Evolutionary conservation across 371 early-diverging fungal genomes (phyloP).

Genomic region (Fennellomyces sp.): DNA sequence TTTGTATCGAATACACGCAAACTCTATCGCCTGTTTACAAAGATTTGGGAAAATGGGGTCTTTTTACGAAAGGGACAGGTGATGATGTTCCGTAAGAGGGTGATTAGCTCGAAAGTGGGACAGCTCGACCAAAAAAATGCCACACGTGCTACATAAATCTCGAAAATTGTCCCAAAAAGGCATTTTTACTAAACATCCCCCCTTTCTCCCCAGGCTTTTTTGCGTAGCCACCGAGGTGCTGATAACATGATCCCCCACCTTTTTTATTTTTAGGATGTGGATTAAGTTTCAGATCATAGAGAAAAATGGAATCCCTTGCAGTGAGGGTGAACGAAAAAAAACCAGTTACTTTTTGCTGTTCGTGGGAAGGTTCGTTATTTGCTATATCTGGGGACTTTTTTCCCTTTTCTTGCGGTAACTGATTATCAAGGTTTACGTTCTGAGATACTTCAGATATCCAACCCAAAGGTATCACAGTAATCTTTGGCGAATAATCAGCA

Average conservation of each 20-base stretch:
- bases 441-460: background rate
- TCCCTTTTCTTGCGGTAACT: background rate
- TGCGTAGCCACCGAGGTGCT: no score
- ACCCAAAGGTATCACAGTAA: background rate
- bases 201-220: background rate
- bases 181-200: no score
- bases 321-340: background rate
- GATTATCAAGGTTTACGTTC: background rate
- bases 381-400: background rate
- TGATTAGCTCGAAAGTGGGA: no score
- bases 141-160: background rate
- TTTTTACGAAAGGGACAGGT: background rate
- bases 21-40: conserved; percentile 7
- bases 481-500: background rate
- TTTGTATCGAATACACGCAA: background rate
- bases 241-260: no score
- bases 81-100: background rate
- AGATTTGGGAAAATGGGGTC: no score
- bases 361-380: background rate
- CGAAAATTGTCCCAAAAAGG: background rate
- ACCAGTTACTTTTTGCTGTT: background rate
- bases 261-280: no score
- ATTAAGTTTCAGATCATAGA: no score
- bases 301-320: no score
- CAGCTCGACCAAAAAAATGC: background rate